Conservation (phyloP, 2,329 filamentous ascomycete genomes). For the Delphinella strobiligena region DNA sequence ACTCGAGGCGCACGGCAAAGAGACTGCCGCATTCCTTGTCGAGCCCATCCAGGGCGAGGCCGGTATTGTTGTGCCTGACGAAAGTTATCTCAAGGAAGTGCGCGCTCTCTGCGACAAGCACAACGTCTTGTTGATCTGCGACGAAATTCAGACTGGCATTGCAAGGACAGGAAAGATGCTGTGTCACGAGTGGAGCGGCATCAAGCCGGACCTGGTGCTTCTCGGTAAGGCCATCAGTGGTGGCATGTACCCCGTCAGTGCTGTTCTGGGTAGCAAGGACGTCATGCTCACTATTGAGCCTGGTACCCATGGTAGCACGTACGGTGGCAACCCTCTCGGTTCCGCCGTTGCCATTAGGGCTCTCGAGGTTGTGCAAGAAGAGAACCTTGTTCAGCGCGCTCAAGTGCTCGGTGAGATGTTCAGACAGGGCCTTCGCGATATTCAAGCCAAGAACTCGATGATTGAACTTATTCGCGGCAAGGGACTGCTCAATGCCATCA, state of each 20-base stretch:
- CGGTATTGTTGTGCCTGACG: conserved; percentile 87
- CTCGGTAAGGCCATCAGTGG: conserved; percentile 96
- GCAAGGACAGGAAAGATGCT: conserved; percentile 89
- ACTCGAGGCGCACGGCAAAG: conserved; percentile 67
- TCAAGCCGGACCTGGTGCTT: conserved; percentile 90
- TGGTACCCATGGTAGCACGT: conserved; percentile 95
- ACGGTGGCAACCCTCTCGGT: conserved; percentile 90
- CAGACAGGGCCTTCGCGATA: conserved; percentile 61
- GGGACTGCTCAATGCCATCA: conserved; percentile 86
- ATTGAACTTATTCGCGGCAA: conserved; percentile 80
- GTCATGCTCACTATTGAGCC: conserved; percentile 94
- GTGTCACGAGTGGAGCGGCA: conserved; percentile 85
- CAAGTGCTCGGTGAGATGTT: conserved; percentile 72
- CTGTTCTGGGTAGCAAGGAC: conserved; percentile 75
- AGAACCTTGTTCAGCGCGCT: conserved; percentile 73
- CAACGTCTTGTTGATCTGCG: conserved; percentile 91
- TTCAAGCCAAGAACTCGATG: conserved; percentile 57
- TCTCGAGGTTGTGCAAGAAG: conserved; percentile 85
- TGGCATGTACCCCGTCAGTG: conserved; percentile 98
- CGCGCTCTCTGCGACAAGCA: conserved; percentile 84
- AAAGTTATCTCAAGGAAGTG: conserved; percentile 71
- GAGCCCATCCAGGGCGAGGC: conserved; percentile 98
- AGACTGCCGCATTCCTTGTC: conserved; percentile 84
- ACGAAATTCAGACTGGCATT: conserved; percentile 98
- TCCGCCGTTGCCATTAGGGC: conserved; percentile 93